Evolutionary conservation across 495 filamentous ascomycete species (phyloP).

Genomic region (Penicillium robsamsonii): DNA sequence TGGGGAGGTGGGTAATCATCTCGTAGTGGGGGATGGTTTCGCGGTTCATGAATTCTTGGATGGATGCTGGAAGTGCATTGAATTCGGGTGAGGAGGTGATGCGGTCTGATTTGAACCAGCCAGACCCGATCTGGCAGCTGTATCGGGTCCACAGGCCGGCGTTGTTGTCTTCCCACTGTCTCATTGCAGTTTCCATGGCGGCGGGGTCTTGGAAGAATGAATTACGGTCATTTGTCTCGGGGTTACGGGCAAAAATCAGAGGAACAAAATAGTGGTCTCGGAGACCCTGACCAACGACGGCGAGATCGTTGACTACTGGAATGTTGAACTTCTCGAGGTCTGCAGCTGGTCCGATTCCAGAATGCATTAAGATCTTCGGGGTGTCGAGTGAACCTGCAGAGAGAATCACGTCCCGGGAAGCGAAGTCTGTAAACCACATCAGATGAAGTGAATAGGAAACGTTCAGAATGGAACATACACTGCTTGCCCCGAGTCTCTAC

Average conservation of each 20-base stretch:
- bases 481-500: slow-evolving; percentile 43
- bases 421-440: slow-evolving; percentile 23
- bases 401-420: slow-evolving; percentile 57
- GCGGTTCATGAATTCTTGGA: slow-evolving; percentile 38
- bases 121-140: slow-evolving; percentile 43
- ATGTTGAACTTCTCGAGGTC: slow-evolving; percentile 55
- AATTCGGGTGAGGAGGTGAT: slow-evolving; percentile 42
- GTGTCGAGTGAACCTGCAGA: slow-evolving; percentile 56
- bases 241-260: slow-evolving; percentile 25
- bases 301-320: slow-evolving; percentile 45
- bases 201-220: slow-evolving; percentile 31
- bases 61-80: slow-evolving; percentile 37
- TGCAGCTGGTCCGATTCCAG: slow-evolving; percentile 56
- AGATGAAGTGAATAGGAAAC: neutral
- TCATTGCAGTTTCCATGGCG: slow-evolving; percentile 40
- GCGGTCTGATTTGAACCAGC: slow-evolving; percentile 53
- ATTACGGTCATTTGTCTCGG: slow-evolving; percentile 32
- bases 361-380: slow-evolving; percentile 63
- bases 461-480: slow-evolving; percentile 22
- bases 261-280: slow-evolving; percentile 49
- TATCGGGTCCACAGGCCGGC: slow-evolving; percentile 44
- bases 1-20: slow-evolving; percentile 35
- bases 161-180: slow-evolving; percentile 47
- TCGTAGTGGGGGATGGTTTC: slow-evolving; percentile 51
- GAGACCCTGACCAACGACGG: slow-evolving; percentile 57